Percentiles rank a stretch among this genome's conserved stretches.
Conservation (phyloP, 202 grass and related monocot species). For the Cymbopogon flexuosus region DNA sequence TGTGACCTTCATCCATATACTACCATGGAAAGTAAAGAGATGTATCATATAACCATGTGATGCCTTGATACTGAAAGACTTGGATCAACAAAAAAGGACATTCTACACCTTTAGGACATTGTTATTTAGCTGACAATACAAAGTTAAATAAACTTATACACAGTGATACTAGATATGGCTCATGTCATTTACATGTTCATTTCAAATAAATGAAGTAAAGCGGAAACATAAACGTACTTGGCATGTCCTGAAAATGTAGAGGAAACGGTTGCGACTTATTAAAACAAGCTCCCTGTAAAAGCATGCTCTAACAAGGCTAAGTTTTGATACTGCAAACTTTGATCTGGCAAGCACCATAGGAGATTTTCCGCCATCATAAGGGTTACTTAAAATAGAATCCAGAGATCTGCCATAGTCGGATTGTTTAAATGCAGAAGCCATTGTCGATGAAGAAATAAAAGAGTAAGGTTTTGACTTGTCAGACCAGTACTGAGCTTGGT, state of each 20-base stretch:
- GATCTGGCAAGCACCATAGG: constrained; percentile 45
- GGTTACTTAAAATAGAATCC: constrained; percentile 15
- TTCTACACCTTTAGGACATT: background rate
- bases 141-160: background rate
- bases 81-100: background rate
- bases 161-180: background rate
- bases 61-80: background rate
- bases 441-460: constrained; percentile 47
- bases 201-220: background rate
- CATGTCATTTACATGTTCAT: background rate
- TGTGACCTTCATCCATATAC: background rate
- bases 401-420: constrained; percentile 46
- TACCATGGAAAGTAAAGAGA: background rate
- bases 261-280: constrained; percentile 59
- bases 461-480: constrained; percentile 45
- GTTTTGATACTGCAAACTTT: constrained; percentile 63
- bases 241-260: constrained; percentile 64
- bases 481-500: constrained; percentile 73
- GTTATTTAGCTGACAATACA: background rate
- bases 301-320: constrained; percentile 51
- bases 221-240: constrained; percentile 41
- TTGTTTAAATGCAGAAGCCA: constrained; percentile 52
- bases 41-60: background rate
- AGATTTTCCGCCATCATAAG: constrained; percentile 7
- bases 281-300: constrained; percentile 58